Conservation (phyloP, 306 rosid species). For the Nissolia schottii region DNA sequence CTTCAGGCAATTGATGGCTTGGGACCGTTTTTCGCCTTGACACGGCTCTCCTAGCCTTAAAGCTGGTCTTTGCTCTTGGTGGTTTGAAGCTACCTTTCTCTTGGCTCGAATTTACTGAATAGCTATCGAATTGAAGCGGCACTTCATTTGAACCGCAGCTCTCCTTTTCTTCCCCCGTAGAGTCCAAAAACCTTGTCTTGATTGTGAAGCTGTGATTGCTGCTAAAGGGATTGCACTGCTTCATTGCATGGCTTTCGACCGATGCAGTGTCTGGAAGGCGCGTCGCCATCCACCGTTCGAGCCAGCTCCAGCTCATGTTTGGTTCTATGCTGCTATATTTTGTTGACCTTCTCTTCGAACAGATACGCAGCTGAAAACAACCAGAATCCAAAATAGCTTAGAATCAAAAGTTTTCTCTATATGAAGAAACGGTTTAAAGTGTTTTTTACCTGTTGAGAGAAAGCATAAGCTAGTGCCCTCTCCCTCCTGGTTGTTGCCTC, state of each 20-base stretch:
- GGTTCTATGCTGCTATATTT: constrained; percentile 46
- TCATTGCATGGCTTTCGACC: constrained; percentile 45
- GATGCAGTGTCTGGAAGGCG: constrained; percentile 60
- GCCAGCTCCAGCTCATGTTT: constrained; percentile 95
- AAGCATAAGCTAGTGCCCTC: constrained; percentile 95
- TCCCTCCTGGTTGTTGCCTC: constrained; percentile 89
- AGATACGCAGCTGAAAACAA: constrained; percentile 61
- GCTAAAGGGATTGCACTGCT: constrained; percentile 34
- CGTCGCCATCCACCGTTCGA: constrained; percentile 98
- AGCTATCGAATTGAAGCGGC: constrained; percentile 49
- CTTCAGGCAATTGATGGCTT: constrained; percentile 45
- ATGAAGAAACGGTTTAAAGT: background rate
- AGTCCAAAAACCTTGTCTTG: constrained; percentile 45
- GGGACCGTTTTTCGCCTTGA: constrained; percentile 60
- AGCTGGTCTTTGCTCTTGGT: constrained; percentile 29
- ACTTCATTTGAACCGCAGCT: constrained; percentile 95
- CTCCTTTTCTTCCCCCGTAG: constrained; percentile 71
- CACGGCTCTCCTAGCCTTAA: constrained; percentile 41
- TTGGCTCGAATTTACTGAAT: constrained; percentile 35
- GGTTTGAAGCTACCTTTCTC: constrained; percentile 31
- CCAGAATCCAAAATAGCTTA: no score
- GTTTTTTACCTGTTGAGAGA: constrained; percentile 81
- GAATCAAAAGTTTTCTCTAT: no score
- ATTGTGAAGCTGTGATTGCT: constrained; percentile 24
- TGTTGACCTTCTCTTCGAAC: constrained; percentile 59